Conservation (phyloP, 352 stramenopile species). For the Pythium inflatum region DNA sequence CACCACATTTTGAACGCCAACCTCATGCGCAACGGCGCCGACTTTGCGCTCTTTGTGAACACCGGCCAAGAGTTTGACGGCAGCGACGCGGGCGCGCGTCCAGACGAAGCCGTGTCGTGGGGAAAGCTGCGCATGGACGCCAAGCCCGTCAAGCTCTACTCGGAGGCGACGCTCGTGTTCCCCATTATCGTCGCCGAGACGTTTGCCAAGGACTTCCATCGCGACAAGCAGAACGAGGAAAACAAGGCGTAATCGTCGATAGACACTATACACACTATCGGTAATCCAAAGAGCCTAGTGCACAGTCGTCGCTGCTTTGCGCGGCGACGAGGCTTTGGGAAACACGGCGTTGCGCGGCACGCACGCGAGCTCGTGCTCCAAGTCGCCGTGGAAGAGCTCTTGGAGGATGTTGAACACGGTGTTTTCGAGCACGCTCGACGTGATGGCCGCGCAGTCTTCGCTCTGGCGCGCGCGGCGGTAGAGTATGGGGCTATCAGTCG, state of each 20-base stretch:
- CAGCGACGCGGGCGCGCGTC: constrained; percentile 96
- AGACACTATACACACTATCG: too few relatives aligned
- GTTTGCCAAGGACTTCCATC: constrained; percentile 96
- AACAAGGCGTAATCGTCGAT: background rate
- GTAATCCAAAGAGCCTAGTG: too few relatives aligned
- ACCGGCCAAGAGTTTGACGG: constrained; percentile 98
- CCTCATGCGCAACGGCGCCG: constrained; percentile 99
- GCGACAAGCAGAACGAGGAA: constrained; percentile 44
- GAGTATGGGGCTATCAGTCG: background rate
- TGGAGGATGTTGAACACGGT: constrained; percentile 82
- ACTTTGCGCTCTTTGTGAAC: constrained; percentile 99
- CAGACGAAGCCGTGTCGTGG: constrained; percentile 99
- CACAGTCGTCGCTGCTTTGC: constrained; percentile 9
- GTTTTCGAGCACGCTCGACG: constrained; percentile 71
- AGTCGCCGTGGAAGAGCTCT: constrained; percentile 79
- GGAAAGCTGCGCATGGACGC: constrained; percentile 97
- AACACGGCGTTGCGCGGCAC: constrained; percentile 67
- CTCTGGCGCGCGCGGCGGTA: constrained; percentile 43
- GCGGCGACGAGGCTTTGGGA: constrained; percentile 34
- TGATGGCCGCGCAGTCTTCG: constrained; percentile 71
- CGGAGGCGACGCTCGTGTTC: constrained; percentile 98
- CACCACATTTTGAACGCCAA: constrained; percentile 99
- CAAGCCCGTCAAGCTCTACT: constrained; percentile 96
- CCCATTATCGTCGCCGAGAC: constrained; percentile 99
- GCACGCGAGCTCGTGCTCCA: constrained; percentile 70